These are phyloP conservation scores for Colletotrichum tabaci DNA, from an alignment of 2,329 filamentous ascomycete genomes.

Conservation along the genomic window DNA sequence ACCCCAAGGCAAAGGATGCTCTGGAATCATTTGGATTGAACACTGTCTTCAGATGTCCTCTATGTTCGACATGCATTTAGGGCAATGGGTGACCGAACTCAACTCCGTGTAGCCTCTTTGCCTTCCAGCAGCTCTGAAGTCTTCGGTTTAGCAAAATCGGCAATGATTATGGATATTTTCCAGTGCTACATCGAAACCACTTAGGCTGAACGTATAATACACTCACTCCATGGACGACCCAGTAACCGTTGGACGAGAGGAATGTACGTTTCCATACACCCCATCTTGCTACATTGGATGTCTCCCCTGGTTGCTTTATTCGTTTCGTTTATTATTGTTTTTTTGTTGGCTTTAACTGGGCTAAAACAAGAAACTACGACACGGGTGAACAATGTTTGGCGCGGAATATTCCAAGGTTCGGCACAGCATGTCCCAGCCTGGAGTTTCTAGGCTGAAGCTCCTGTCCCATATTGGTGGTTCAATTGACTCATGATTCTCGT, in stretches of 20 bases:
- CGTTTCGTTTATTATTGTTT: no score
- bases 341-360: neutral
- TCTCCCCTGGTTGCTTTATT: no score
- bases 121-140: neutral
- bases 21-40: neutral
- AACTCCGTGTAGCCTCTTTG: neutral
- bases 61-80: neutral
- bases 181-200: no score
- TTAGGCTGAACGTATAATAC: no score
- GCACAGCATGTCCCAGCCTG: neutral
- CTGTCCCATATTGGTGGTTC: neutral
- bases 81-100: neutral
- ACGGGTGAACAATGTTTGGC: conserved; percentile 14
- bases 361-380: neutral
- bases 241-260: no score
- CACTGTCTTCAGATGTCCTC: neutral
- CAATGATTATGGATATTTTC: no score
- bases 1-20: neutral
- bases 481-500: neutral
- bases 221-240: no score
- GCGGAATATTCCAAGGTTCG: conserved; percentile 1
- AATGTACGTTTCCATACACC: neutral
- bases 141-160: neutral
- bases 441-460: neutral
- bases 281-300: no score